Base-by-base conservation (phyloP, 169 alveolate genomes). In the Plasmodium ovale region DNA sequence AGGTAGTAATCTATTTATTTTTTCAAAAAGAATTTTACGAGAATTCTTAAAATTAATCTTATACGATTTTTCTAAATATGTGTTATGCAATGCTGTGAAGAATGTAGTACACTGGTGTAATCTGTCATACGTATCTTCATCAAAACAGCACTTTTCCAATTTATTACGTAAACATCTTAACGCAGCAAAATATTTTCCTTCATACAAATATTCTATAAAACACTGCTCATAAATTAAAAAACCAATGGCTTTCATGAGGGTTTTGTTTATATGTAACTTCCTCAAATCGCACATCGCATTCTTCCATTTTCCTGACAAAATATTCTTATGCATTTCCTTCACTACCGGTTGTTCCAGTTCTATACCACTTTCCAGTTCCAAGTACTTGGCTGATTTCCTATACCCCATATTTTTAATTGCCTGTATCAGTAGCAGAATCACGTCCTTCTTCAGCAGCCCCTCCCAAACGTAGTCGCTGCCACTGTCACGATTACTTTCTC, bases 221-320 rank as follows among this genome's bases (percentile, higher is more conserved):
- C 91, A 87, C 47, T 94, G 95, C 53, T 94, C 94, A 87, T 93
- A 92, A 29, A 74, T 59, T 74, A 94, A 64, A 79, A 94, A 94
- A 2, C 59, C 19, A 60, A 92, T 92, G 10, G 96, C 96, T 69
- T 84, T 87, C 10, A 65, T 64, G 19, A 94, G 58, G 5, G 87
- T 91, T 35, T 72, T 56, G 27, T 89, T 64, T 3, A 92, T 44
- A 60, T 91, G 60, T 29, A 91, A 25, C 54, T 73, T 87, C 54
- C 64, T 70, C 84, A 94, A 70, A 23, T 82, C 47, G 19, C 33
- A 10, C n/a, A 89, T 71, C 1, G 95, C 95, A 44, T 37, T 87
- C n/a, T 47, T 62, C 91, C 91, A 72, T 49, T 94, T 64, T 19
- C 94, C 94, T 33, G 54, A n/a, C 14, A 74, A 72, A n/a, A 94